Evolutionary conservation across 208 protist genomes (phyloP).

Genomic region (Wallacemonas sp.): DNA sequence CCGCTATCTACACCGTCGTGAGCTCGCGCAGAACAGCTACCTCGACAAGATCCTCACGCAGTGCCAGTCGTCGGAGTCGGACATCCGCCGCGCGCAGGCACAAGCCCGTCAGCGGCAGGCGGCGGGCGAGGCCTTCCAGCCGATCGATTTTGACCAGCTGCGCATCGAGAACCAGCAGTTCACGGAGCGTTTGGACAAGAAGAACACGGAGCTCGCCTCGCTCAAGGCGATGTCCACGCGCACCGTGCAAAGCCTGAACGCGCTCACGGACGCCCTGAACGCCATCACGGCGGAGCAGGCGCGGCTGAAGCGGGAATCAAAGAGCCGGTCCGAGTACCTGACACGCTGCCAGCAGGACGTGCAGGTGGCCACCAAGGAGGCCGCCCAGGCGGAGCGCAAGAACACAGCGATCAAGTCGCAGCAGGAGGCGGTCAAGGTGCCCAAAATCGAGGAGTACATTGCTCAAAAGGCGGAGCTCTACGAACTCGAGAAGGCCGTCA

Average conservation of each 20-base stretch:
- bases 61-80: conserved; percentile 67
- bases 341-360: conserved; percentile 65
- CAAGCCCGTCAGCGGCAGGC: conserved; percentile 90
- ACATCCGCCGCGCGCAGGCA: conserved; percentile 80
- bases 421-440: conserved; percentile 90
- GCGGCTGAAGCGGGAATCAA: conserved; percentile 83
- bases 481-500: conserved; percentile 85
- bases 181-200: conserved; percentile 93
- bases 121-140: conserved; percentile 92
- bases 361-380: conserved; percentile 66
- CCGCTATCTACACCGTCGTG: conserved; percentile 79
- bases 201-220: conserved; percentile 93
- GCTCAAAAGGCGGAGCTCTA: conserved; percentile 93
- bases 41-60: conserved; percentile 90
- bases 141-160: conserved; percentile 96
- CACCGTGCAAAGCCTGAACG: conserved; percentile 92
- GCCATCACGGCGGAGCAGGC: conserved; percentile 82
- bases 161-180: conserved; percentile 97
- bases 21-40: conserved; percentile 64
- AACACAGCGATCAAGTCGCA: conserved; percentile 77
- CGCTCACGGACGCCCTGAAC: conserved; percentile 87
- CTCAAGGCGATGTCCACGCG: conserved; percentile 95
- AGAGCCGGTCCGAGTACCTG: conserved; percentile 79
- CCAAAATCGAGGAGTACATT: conserved; percentile 95
- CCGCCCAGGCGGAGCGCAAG: conserved; percentile 61